phyloP scores from a whole-genome alignment of 2,329 filamentous ascomycete genomes.

The Calonectria montana region DNA sequence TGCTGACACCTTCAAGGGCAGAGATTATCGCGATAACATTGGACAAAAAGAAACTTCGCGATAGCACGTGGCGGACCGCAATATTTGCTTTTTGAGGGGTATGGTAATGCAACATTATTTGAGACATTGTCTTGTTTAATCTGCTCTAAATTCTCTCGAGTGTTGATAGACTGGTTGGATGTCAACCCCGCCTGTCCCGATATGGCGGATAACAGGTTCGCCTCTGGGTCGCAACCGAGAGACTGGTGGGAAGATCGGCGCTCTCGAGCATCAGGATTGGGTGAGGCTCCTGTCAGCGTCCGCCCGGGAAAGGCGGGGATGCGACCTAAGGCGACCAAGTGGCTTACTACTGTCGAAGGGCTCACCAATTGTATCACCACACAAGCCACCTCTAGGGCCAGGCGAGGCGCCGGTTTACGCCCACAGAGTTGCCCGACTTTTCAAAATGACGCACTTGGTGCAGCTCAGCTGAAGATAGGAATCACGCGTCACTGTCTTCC shows the following conservation, averaged over 20 bases:
- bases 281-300: background rate
- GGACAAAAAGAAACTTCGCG: no score
- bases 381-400: background rate
- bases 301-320: background rate
- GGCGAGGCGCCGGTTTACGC: background rate
- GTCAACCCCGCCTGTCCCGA: background rate
- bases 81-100: no score
- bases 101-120: no score
- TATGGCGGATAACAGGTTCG: background rate
- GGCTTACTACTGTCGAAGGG: background rate
- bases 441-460: background rate
- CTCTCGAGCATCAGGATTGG: background rate
- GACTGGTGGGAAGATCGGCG: background rate
- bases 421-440: background rate
- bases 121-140: no score
- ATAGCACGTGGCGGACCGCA: no score
- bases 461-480: conserved; percentile 4
- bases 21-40: no score
- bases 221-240: background rate
- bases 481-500: background rate
- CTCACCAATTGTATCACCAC: background rate
- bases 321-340: background rate
- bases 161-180: background rate
- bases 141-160: no score
- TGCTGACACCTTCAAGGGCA: no score